phyloP scores from a whole-genome alignment of 768 basidiomycete species.

The Vishniacozyma victoriae region DNA sequence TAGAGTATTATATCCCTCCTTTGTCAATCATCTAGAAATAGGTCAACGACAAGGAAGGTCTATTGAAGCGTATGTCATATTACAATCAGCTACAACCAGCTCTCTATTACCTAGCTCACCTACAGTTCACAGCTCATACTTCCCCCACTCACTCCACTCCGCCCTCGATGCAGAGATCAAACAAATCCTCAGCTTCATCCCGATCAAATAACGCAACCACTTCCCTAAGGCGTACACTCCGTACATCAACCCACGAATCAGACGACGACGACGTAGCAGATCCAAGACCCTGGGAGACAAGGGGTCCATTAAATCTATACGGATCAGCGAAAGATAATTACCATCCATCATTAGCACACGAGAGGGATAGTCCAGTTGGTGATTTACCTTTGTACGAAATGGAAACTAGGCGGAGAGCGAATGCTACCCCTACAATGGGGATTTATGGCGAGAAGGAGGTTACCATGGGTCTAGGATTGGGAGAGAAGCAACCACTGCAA shows the following conservation, averaged over 20 bases:
- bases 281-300: conserved; percentile 37
- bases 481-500: conserved; percentile 15
- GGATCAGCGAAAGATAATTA: conserved; percentile 13
- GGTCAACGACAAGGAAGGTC: no score
- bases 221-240: conserved; percentile 1
- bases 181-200: conserved; percentile 1
- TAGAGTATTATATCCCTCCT: no score
- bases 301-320: conserved; percentile 20
- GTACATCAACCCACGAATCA: not conserved
- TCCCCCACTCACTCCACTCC: no score
- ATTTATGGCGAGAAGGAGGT: conserved; percentile 17
- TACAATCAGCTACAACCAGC: no score
- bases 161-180: conserved; percentile 4
- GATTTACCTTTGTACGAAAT: conserved; percentile 31
- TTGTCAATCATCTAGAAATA: no score
- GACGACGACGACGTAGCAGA: conserved; percentile 24
- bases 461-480: conserved; percentile 1
- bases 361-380: not conserved
- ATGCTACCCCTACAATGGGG: not conserved
- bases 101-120: no score
- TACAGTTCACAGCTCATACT: no score
- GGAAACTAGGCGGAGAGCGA: conserved; percentile 19
- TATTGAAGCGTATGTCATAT: no score
- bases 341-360: not conserved
- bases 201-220: not conserved